These are phyloP conservation scores for Porphyridium purpureum DNA, from an alignment of 23 red algal species.

Conservation along the genomic window DNA sequence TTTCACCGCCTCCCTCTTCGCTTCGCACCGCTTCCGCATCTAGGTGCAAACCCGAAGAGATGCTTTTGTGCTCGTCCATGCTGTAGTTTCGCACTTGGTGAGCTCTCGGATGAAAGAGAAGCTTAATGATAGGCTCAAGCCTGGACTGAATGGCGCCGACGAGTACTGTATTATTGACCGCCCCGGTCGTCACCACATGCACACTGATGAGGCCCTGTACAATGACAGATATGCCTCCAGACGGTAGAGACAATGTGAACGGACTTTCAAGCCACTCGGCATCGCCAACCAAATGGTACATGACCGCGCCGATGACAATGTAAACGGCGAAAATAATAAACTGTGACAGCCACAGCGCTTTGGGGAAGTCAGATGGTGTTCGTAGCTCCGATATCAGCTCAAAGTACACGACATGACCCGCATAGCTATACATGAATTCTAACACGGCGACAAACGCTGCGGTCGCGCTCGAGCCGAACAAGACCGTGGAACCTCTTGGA, in stretches of 20 bases:
- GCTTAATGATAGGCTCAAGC: no score
- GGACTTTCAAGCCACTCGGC: constrained; percentile 4
- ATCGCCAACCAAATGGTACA: neutral
- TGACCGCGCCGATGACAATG: neutral
- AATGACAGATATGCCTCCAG: neutral
- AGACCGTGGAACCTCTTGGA: neutral
- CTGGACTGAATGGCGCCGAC: neutral
- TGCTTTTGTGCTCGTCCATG: no score
- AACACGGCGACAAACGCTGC: constrained; percentile 5
- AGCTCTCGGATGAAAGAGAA: no score
- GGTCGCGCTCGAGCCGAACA: constrained; percentile 2
- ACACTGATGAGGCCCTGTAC: constrained; percentile 3
- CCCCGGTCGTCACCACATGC: neutral
- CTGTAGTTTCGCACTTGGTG: no score
- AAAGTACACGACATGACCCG: constrained; percentile 15
- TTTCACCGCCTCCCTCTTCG: no score
- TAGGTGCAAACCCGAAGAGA: no score
- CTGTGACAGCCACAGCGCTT: constrained; percentile 6
- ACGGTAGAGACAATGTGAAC: neutral
- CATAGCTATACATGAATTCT: constrained; percentile 17
- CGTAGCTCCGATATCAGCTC: constrained; percentile 19
- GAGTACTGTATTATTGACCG: neutral
- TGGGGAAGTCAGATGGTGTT: constrained; percentile 15
- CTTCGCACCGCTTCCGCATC: no score
- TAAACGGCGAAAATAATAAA: neutral